Evolutionary conservation across 306 rosid species (phyloP).

Genomic region (Gynostemma pentaphyllum): DNA sequence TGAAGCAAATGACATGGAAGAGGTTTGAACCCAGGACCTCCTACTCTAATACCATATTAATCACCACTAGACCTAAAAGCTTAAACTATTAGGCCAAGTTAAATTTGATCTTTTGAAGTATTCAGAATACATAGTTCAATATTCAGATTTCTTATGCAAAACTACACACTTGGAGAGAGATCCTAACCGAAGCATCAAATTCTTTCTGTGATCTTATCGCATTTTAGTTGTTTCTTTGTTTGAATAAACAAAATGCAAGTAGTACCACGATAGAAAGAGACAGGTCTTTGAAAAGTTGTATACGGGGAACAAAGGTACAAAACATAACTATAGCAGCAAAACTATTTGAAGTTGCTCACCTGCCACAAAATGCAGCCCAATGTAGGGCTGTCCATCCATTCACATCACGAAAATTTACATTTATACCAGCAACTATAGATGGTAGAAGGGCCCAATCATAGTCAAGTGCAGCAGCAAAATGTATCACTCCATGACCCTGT

Average conservation of each 20-base stretch:
- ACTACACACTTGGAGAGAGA: neutral
- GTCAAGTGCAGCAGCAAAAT: slow-evolving; percentile 83
- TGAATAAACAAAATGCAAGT: neutral
- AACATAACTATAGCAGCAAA: neutral
- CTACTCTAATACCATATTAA: too few species aligned
- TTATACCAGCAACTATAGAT: slow-evolving; percentile 57
- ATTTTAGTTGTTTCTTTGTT: neutral
- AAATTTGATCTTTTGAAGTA: too few species aligned
- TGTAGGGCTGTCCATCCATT: slow-evolving; percentile 96
- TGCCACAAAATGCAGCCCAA: slow-evolving; percentile 91
- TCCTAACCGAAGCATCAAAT: neutral
- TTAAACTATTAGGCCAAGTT: too few species aligned
- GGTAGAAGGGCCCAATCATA: slow-evolving; percentile 85
- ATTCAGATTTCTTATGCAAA: neutral
- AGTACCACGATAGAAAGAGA: neutral
- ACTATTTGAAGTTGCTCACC: slow-evolving; percentile 30
- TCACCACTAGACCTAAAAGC: too few species aligned
- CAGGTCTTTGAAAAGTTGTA: too few species aligned
- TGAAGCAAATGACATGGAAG: too few species aligned
- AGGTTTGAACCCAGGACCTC: too few species aligned
- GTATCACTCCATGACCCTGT: slow-evolving; percentile 80
- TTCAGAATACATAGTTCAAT: too few species aligned
- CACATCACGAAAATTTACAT: slow-evolving; percentile 73
- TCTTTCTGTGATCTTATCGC: neutral
- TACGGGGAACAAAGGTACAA: neutral